Conservation (phyloP, 768 basidiomycete species). For the Astraeus odoratus region DNA sequence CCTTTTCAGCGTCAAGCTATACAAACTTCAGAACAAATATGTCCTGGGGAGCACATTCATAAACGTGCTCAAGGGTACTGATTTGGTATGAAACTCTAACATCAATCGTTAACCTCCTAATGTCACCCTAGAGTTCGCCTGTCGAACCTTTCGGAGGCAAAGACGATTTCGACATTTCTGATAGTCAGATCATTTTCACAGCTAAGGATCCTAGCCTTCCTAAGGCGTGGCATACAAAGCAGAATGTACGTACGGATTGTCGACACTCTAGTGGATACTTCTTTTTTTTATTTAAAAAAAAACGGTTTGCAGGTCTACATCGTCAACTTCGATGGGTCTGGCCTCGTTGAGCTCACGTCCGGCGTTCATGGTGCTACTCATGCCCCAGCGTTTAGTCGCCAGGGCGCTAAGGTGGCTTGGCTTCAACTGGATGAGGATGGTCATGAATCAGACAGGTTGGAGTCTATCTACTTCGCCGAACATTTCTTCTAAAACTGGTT, state of each 20-base stretch:
- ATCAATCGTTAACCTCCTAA: conserved; percentile 1
- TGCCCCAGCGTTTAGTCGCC: conserved; percentile 58
- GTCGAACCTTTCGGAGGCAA: conserved; percentile 85
- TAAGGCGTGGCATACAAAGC: conserved; percentile 82
- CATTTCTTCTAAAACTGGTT: background rate
- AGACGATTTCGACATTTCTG: conserved; percentile 73
- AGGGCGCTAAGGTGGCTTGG: conserved; percentile 78
- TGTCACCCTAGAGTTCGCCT: conserved; percentile 48
- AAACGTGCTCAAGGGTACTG: conserved; percentile 59
- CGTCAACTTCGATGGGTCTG: conserved; percentile 47
- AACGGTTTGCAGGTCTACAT: conserved; percentile 54
- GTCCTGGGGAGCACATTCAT: conserved; percentile 43
- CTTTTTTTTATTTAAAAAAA: background rate
- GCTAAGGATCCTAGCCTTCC: conserved; percentile 77
- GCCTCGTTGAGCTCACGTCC: conserved; percentile 67
- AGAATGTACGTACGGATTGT: conserved; percentile 48
- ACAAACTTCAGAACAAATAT: conserved; percentile 44
- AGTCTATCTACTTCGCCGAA: background rate
- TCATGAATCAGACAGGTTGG: conserved; percentile 77
- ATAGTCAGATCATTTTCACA: conserved; percentile 69
- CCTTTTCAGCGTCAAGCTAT: conserved; percentile 63
- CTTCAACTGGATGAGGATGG: conserved; percentile 82
- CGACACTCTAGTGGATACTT: too few species aligned
- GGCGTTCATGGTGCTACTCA: conserved; percentile 81
- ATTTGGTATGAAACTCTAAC: conserved; percentile 46